These are phyloP conservation scores for Aphanomyces cochlioides DNA, from an alignment of 352 stramenopile genomes.

Conservation along the genomic window DNA sequence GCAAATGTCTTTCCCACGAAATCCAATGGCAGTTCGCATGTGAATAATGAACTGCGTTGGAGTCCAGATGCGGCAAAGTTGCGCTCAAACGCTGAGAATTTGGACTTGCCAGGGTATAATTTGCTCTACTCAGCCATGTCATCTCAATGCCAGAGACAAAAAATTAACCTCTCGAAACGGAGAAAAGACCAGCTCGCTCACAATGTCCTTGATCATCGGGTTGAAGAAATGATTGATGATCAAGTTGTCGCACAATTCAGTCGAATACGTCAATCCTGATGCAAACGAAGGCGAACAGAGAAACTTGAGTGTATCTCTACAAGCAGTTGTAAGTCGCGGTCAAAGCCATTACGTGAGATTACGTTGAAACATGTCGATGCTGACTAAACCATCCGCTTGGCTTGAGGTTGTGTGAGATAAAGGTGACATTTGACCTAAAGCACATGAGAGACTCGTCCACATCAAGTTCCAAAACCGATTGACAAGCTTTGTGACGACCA, in stretches of 20 bases:
- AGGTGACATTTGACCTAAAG: conserved; percentile 60
- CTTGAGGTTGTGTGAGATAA: conserved; percentile 68
- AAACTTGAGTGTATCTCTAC: conserved; percentile 27
- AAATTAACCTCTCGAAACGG: conserved; percentile 55
- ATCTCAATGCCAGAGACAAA: not conserved
- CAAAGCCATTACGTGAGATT: not conserved
- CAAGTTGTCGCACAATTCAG: conserved; percentile 74
- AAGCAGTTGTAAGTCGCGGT: not conserved
- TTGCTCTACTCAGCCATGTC: not conserved
- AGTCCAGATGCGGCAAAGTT: conserved; percentile 27
- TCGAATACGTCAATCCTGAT: conserved; percentile 76
- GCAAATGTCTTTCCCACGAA: conserved; percentile 79
- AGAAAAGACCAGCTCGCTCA: conserved; percentile 80
- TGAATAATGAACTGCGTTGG: conserved; percentile 72
- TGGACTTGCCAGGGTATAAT: conserved; percentile 16
- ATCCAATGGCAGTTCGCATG: conserved; percentile 72
- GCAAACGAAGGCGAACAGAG: conserved; percentile 61
- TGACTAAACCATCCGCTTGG: conserved; percentile 57
- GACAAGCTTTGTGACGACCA: conserved; percentile 70
- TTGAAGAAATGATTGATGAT: conserved; percentile 89
- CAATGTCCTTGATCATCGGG: conserved; percentile 76
- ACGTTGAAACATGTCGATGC: not conserved
- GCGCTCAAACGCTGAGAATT: conserved; percentile 25
- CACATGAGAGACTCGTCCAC: not conserved
- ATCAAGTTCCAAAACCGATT: conserved; percentile 38